Conservation (phyloP, 2,329 filamentous ascomycete genomes). For the Sclerotinia subarctica region DNA sequence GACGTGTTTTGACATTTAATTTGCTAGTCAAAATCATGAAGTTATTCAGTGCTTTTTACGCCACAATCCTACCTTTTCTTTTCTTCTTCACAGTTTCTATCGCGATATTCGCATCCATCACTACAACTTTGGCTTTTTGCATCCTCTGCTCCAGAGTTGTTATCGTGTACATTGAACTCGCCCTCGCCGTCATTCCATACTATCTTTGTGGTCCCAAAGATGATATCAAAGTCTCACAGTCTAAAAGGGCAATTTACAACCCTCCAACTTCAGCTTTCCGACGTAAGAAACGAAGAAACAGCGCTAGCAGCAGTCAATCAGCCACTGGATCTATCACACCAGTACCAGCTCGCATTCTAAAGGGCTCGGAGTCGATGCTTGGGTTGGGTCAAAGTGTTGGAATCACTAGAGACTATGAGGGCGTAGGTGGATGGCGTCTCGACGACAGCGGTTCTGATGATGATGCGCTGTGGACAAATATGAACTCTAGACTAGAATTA, state of each 20-base stretch:
- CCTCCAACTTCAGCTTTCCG: conserved; percentile 19
- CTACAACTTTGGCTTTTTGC: conserved; percentile 58
- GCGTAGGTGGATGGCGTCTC: conserved; percentile 56
- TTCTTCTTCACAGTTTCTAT: conserved; percentile 61
- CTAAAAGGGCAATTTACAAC: conserved; percentile 10
- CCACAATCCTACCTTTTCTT: conserved; percentile 59
- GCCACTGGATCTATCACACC: conserved; percentile 28
- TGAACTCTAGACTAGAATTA: conserved; percentile 51
- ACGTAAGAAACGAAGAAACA: conserved; percentile 30
- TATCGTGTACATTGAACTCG: conserved; percentile 62
- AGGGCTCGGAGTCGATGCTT: conserved; percentile 34
- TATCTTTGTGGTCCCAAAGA: conserved; percentile 44
- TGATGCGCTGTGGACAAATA: conserved; percentile 48
- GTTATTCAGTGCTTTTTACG: conserved; percentile 53
- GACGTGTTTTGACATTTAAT: neutral
- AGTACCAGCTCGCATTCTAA: conserved; percentile 28
- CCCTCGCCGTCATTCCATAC: conserved; percentile 54
- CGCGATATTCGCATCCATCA: conserved; percentile 60
- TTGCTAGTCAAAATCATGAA: conserved; percentile 43
- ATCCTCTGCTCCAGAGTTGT: conserved; percentile 59
- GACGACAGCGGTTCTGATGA: conserved; percentile 40
- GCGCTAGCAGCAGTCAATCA: conserved; percentile 35
- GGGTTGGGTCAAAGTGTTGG: conserved; percentile 48
- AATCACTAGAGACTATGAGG: conserved; percentile 56
- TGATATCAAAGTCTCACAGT: neutral